A percentile compares a stretch with the other conserved stretches of the same genome.
These are phyloP conservation scores for Eucalyptus curtisii DNA, from an alignment of 345 rosid species.

Conservation along the genomic window DNA sequence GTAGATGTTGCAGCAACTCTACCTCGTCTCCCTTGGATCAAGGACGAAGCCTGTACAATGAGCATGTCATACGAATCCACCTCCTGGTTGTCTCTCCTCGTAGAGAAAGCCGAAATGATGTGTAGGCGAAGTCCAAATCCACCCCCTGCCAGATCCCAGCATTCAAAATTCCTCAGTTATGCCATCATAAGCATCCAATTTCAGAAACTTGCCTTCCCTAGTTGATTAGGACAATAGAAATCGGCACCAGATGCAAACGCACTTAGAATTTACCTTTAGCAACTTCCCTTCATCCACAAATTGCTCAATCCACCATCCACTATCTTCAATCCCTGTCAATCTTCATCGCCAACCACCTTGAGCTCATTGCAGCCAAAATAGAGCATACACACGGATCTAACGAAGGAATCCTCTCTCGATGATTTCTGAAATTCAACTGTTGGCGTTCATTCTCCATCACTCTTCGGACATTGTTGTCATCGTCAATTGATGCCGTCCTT, in stretches of 20 bases:
- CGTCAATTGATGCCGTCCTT: not conserved
- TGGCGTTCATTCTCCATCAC: not conserved
- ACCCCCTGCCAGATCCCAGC: slow-evolving; percentile 36
- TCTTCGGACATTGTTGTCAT: not conserved
- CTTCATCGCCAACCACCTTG: not conserved
- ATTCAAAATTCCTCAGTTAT: too few relatives aligned
- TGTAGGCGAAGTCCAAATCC: slow-evolving; percentile 84
- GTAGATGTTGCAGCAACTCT: slow-evolving; percentile 83
- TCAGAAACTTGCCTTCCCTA: not conserved
- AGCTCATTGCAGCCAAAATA: not conserved
- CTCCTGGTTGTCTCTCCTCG: slow-evolving; percentile 75
- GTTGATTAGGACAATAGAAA: not conserved
- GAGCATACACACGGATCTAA: not conserved
- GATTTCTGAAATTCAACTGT: too few relatives aligned
- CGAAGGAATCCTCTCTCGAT: too few relatives aligned
- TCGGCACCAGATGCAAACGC: not conserved
- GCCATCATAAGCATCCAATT: not conserved
- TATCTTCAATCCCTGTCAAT: too few relatives aligned
- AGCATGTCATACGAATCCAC: slow-evolving; percentile 85
- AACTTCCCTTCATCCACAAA: slow-evolving; percentile 69
- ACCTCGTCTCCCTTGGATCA: slow-evolving; percentile 86
- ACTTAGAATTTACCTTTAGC: slow-evolving; percentile 38
- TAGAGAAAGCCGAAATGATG: slow-evolving; percentile 89
- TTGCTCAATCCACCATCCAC: slow-evolving; percentile 14
- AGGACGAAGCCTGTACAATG: slow-evolving; percentile 61